Percentiles rank a stretch among this genome's conserved stretches.
These are phyloP conservation scores for Tausonia pullulans DNA, from an alignment of 1,284 basidiomycete genomes.

Conservation along the genomic window DNA sequence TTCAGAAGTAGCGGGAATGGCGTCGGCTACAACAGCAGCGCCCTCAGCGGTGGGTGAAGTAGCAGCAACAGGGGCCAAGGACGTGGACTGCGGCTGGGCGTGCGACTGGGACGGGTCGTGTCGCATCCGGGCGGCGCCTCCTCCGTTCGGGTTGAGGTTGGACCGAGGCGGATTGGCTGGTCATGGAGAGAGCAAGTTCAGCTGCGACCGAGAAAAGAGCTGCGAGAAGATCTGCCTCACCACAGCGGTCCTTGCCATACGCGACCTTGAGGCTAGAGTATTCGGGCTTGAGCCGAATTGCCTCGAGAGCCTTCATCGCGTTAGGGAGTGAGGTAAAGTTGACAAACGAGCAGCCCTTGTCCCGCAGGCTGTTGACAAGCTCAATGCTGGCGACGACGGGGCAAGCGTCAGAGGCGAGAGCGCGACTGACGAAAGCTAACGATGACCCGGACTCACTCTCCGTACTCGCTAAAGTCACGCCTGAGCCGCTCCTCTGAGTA, in stretches of 20 bases:
- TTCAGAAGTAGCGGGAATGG: too few relatives aligned
- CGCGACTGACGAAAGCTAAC: not conserved
- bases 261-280: slow-evolving; percentile 72
- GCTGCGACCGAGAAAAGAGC: not conserved
- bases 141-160: not conserved
- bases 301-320: slow-evolving; percentile 87
- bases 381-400: slow-evolving; percentile 51
- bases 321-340: slow-evolving; percentile 87
- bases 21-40: not conserved
- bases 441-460: slow-evolving; percentile 39
- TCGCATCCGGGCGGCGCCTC: slow-evolving; percentile 11
- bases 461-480: slow-evolving; percentile 80
- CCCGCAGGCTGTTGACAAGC: slow-evolving; percentile 85
- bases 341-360: slow-evolving; percentile 93
- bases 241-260: slow-evolving; percentile 90
- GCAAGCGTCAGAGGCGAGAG: not conserved
- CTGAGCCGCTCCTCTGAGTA: slow-evolving; percentile 76
- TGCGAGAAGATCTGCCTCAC: not conserved
- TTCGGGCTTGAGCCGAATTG: slow-evolving; percentile 47
- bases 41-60: not conserved
- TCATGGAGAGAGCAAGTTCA: not conserved
- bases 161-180: slow-evolving; percentile 7
- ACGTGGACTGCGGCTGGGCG: not conserved
- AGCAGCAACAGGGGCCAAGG: not conserved
- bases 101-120: slow-evolving; percentile 2